A percentile compares a stretch with the other conserved stretches of the same genome.
phyloP scores from a whole-genome alignment of 805 yeast species.

The Saccharomycopsis guyanensis region DNA sequence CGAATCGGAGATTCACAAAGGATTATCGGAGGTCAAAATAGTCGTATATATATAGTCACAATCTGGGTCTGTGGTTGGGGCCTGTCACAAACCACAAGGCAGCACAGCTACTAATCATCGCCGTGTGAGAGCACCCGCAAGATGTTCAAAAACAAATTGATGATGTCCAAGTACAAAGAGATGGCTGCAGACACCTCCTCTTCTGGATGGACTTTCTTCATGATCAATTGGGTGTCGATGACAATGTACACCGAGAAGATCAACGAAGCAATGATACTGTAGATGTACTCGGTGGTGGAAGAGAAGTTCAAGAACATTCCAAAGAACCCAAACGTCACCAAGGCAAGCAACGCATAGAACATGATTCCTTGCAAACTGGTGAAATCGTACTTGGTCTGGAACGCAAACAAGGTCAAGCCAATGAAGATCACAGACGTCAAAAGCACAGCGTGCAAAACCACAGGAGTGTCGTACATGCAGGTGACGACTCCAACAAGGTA shows the following conservation, averaged over 20 bases:
- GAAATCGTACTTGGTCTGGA: conserved; percentile 72
- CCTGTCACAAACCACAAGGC: too few relatives aligned
- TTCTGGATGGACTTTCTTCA: conserved; percentile 70
- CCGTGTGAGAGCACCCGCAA: conserved; percentile 45
- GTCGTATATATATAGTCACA: too few relatives aligned
- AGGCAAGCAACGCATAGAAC: conserved; percentile 50
- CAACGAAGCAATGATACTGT: conserved; percentile 67
- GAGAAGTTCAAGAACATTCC: conserved; percentile 57
- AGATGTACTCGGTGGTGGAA: conserved; percentile 52
- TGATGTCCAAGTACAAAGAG: conserved; percentile 69
- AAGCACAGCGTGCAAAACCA: conserved; percentile 62
- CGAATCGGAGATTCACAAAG: too few relatives aligned
- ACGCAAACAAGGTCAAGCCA: conserved; percentile 72
- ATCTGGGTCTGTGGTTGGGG: too few relatives aligned
- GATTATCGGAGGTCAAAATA: too few relatives aligned
- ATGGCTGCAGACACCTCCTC: conserved; percentile 82
- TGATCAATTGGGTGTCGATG: conserved; percentile 73
- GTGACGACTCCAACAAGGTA: conserved; percentile 64
- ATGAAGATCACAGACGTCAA: conserved; percentile 63
- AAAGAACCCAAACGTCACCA: conserved; percentile 68
- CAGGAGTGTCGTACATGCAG: conserved; percentile 50
- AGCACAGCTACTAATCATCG: conserved; percentile 15
- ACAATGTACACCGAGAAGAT: conserved; percentile 65
- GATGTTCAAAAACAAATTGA: conserved; percentile 73
- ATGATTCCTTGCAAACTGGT: conserved; percentile 57